Evolutionary conservation across 352 stramenopile genomes (phyloP), one percentile per base, ranked within the genome.

Genomic region (Phytopythium mirpurense): DNA sequence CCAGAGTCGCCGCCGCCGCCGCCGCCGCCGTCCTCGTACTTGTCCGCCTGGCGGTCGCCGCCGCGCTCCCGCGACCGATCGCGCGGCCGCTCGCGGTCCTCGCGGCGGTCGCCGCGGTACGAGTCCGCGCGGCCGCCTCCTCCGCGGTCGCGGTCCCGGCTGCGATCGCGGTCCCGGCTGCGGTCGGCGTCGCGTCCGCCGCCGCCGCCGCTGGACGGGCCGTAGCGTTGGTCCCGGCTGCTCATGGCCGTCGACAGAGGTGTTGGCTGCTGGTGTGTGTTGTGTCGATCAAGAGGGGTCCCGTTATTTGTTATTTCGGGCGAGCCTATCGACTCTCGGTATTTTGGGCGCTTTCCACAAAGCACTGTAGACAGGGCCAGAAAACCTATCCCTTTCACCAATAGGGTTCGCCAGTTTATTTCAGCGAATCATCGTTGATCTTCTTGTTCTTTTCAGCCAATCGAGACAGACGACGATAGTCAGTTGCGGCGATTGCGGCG

Each of bases 11-110:
- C 53, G 18, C 69, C 51, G 35, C n/a, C 36, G 0, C 44, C 44
- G 26, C 44, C 44, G 44, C 44, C 18, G 27, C 44, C 16, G 16
- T 29, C 14, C n/a, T 21, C 52, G 29, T 47, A 26, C 18, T 62
- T 44, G 14, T 49, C 38, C 8, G 24, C 7, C 18, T 55, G 51
- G 10, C 69, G 57, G 35, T 65, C 49, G 27, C 63, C 49, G 27
- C 63, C 63, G 27, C 51, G 62, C 14, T 82, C 72, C 6, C 73
- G 61, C 15, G 65, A 72, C 7, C 51, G 59, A 51, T 72, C 63
- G 12, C 65, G 65, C 47, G 45, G 60, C 29, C 60, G 41, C 35
- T 71, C 59, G 38, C 62, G 23, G 29, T 38, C 56, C 34, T 52
- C 62, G 29, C 54, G 61, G 16, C 60, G 52, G 31, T 78, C 74